Conservation (phyloP, 768 basidiomycete species). For the Boletus vermiculosoides region DNA sequence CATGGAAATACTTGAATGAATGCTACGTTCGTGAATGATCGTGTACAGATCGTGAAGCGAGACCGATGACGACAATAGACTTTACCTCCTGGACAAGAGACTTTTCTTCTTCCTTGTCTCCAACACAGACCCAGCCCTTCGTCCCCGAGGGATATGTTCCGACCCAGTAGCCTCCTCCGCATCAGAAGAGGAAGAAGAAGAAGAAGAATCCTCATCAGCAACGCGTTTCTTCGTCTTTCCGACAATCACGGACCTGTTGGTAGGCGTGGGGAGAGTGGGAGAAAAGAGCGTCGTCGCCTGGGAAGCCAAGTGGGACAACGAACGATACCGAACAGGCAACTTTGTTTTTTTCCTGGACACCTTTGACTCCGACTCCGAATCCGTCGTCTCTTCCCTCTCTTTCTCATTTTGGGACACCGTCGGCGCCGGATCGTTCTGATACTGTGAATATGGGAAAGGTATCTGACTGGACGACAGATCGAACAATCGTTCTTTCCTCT, state of each 20-base stretch:
- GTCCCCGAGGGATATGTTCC: slow-evolving; percentile 60
- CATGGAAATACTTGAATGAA: neutral
- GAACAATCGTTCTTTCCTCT: slow-evolving; percentile 40
- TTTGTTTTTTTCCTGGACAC: slow-evolving; percentile 22
- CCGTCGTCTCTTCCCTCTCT: slow-evolving; percentile 33
- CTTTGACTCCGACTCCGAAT: slow-evolving; percentile 23
- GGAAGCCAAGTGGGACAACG: slow-evolving; percentile 53
- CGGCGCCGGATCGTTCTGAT: slow-evolving; percentile 16
- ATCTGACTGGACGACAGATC: slow-evolving; percentile 51
- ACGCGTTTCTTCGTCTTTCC: slow-evolving; percentile 27
- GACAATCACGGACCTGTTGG: slow-evolving; percentile 26
- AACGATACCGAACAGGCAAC: slow-evolving; percentile 34
- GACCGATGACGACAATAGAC: neutral
- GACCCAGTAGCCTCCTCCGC: slow-evolving; percentile 33
- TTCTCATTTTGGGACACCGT: slow-evolving; percentile 28
- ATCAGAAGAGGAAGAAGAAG: slow-evolving; percentile 42
- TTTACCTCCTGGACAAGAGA: slow-evolving; percentile 7
- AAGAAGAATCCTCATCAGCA: slow-evolving; percentile 28
- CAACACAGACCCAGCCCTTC: slow-evolving; percentile 48
- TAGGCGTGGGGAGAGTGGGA: slow-evolving; percentile 38
- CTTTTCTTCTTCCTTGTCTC: slow-evolving; percentile 28
- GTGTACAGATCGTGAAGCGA: neutral
- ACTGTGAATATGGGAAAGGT: slow-evolving; percentile 55
- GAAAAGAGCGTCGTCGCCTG: slow-evolving; percentile 28
- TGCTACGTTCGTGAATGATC: neutral